Evolutionary conservation across 371 early-diverging fungal species (phyloP), one percentile per base, ranked within the genome.

Genomic region (Lichtheimia ornata): DNA sequence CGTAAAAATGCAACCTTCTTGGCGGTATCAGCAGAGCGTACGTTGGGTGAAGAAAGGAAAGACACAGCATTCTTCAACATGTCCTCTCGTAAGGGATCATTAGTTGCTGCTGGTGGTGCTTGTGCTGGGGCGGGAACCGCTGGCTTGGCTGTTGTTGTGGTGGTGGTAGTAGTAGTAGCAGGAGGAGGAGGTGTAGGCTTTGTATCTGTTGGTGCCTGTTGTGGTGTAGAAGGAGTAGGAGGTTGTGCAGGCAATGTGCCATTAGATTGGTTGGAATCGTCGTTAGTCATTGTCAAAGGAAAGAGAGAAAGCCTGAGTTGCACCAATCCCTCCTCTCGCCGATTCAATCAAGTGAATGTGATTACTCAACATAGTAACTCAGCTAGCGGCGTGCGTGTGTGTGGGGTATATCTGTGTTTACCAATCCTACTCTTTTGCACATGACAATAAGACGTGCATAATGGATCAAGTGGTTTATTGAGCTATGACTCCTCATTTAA

Each of bases 1-100:
- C 80, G 73, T 59, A 88, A 66, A 64, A 86, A 86, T 40, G 82
- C 81, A 50, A 80, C 65, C 74, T 88, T 88, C 56, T 86, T 88
- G 5, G 68, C 70, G 24, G 74, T 77, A 11, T 83, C 82, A 4
- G 86, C 84, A 5, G 83, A 77, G 42, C 72, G 78, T 1, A 86
- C 84, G 35, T 78, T 84, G 40, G 86, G 79, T 4, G 84, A 82
- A 17, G 81, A 77, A 47, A 88, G 60, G 63, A 88, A 86, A 11
- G 80, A 74, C 0, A 85, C 75, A 6, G 87, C 88, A 28, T 73
- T 67, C 22, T 81, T 77, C n/a, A 88, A 60, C 66, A 84, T 55
- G 58, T 82, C 82, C 61, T 86, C 84, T 40, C 86, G 72, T 24
- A 83, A 63, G 1, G 81, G 70, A 43, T 12, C 11, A 30, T n/a